Evolutionary conservation across 257 asterid species (phyloP).

Genomic region (Perilla frutescens): DNA sequence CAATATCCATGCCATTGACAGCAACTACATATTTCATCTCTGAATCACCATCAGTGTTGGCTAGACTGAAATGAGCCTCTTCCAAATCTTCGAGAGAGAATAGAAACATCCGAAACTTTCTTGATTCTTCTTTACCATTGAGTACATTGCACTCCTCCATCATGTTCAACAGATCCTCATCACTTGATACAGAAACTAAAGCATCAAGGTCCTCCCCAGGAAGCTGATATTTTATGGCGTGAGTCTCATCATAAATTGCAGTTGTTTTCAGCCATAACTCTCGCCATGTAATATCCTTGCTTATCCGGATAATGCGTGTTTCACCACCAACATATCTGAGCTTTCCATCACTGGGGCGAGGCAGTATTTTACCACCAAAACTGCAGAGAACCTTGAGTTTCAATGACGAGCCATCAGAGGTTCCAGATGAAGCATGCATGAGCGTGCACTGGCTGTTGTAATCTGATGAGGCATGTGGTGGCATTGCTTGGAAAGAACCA

Average conservation of each 20-base stretch:
- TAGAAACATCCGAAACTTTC: slow-evolving; percentile 77
- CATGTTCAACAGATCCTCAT: slow-evolving; percentile 93
- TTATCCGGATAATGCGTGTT: slow-evolving; percentile 78
- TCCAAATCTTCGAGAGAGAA: slow-evolving; percentile 74
- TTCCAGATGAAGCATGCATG: slow-evolving; percentile 57
- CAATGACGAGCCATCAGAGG: slow-evolving; percentile 56
- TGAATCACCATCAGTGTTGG: slow-evolving; percentile 64
- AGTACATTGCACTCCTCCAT: slow-evolving; percentile 81
- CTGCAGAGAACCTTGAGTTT: slow-evolving; percentile 86
- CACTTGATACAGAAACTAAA: slow-evolving; percentile 78
- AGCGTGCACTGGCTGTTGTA: slow-evolving; percentile 44
- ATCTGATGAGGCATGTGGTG: slow-evolving; percentile 50
- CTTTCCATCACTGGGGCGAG: slow-evolving; percentile 92
- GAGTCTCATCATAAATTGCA: slow-evolving; percentile 60
- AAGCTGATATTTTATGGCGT: slow-evolving; percentile 82
- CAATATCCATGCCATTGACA: slow-evolving; percentile 72
- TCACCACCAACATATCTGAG: slow-evolving; percentile 98
- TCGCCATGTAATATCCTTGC: slow-evolving; percentile 74
- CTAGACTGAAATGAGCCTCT: slow-evolving; percentile 61
- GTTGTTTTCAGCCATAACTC: slow-evolving; percentile 66
- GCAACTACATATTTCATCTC: slow-evolving; percentile 85
- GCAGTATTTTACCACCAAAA: slow-evolving; percentile 87
- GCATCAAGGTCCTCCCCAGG: slow-evolving; percentile 98
- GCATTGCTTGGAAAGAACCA: slow-evolving; percentile 46
- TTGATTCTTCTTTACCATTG: slow-evolving; percentile 60